Conservation (phyloP, 768 basidiomycete genomes). For the Lepiota venenata region DNA sequence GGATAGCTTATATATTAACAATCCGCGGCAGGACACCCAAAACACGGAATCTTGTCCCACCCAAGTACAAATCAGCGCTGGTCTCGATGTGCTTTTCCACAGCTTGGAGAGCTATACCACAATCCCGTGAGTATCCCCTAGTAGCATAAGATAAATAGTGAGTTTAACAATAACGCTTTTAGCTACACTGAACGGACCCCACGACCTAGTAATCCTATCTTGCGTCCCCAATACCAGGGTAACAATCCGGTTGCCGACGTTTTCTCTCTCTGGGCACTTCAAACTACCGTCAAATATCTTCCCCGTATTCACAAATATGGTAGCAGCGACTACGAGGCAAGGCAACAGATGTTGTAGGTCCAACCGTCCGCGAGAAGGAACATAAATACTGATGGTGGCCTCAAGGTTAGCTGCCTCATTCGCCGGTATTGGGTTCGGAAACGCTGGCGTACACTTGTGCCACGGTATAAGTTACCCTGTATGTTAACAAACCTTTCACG, state of each 20-base stretch:
- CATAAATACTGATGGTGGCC: conserved; percentile 3
- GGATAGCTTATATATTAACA: not conserved
- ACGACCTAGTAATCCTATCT: conserved; percentile 84
- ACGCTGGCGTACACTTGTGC: conserved; percentile 88
- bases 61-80: conserved; percentile 92
- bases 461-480: conserved; percentile 91
- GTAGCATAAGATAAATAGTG: not conserved
- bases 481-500: conserved; percentile 18
- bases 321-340: conserved; percentile 74
- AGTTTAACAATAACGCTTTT: not conserved
- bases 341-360: conserved; percentile 85
- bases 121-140: conserved; percentile 61
- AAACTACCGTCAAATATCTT: conserved; percentile 84
- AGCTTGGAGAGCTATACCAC: conserved; percentile 94
- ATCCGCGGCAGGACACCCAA: conserved; percentile 56
- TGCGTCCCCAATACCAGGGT: conserved; percentile 91
- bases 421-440: conserved; percentile 94
- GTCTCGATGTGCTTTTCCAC: conserved; percentile 94
- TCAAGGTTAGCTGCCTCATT: conserved; percentile 85
- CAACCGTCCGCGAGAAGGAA: not conserved
- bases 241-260: conserved; percentile 95
- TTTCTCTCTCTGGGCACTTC: conserved; percentile 92
- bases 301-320: conserved; percentile 79
- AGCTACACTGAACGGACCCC: conserved; percentile 92
- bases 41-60: conserved; percentile 92